Conservation (phyloP, 345 rosid species). For the Atalantia buxifolia region DNA sequence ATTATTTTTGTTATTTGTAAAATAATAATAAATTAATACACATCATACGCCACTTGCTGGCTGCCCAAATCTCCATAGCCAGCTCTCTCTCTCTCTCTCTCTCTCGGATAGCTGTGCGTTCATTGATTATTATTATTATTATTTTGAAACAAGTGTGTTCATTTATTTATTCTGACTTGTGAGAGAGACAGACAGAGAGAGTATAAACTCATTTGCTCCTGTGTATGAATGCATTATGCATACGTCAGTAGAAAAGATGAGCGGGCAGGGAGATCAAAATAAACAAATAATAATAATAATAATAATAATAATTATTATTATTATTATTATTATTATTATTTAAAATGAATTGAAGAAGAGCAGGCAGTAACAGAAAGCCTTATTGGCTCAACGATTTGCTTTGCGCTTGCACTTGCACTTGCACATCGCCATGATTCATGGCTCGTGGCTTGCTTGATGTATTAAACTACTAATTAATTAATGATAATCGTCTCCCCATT, state of each 20-base stretch:
- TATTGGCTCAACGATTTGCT: background rate
- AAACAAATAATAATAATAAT: no score
- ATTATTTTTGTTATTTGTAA: background rate
- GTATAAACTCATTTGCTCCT: background rate
- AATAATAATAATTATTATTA: no score
- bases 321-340: no score
- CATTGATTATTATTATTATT: background rate
- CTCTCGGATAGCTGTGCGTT: background rate
- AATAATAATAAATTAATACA: no score
- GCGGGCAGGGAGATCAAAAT: background rate
- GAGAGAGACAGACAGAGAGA: background rate
- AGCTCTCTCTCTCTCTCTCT: background rate
- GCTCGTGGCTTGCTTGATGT: background rate
- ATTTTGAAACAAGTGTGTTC: no score
- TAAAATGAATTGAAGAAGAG: no score
- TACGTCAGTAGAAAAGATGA: background rate
- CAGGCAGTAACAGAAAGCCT: no score
- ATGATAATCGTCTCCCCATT: background rate
- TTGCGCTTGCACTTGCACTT: slow-evolving; percentile 25
- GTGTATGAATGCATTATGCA: background rate
- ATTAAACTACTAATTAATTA: no score
- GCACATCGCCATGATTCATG: slow-evolving; percentile 24
- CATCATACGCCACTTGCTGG: background rate
- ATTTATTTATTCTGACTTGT: background rate
- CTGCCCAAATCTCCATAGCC: slow-evolving; percentile 14